Evolutionary conservation across 345 rosid species (phyloP).

Genomic region (Arabidopsis suecica): DNA sequence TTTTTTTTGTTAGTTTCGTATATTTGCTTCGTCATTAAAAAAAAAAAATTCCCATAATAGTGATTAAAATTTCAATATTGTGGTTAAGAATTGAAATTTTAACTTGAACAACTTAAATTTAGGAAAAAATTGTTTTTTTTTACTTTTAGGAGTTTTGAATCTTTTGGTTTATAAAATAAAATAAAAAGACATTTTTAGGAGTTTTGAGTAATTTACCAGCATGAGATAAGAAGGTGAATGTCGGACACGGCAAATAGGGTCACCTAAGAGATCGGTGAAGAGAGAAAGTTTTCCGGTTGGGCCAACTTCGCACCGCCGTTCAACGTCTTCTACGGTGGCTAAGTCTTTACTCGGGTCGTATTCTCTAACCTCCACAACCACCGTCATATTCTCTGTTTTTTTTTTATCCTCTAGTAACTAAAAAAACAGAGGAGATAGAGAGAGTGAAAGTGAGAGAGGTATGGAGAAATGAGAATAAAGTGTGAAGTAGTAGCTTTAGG

Average conservation of each 20-base stretch:
- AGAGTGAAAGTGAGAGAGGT: constrained; percentile 3
- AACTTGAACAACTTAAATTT: not conserved
- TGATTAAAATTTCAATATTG: too few relatives aligned
- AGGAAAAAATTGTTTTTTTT: not conserved
- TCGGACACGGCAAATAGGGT: constrained; percentile 97
- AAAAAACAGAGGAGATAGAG: constrained; percentile 1
- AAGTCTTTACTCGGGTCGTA: constrained; percentile 67
- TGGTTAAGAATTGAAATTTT: not conserved
- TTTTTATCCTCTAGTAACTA: not conserved
- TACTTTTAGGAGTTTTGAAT: not conserved
- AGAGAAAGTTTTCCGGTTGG: constrained; percentile 55
- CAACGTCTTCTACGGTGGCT: constrained; percentile 67
- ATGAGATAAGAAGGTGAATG: constrained; percentile 93
- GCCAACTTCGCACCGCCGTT: constrained; percentile 90
- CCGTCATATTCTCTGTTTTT: constrained; percentile 33
- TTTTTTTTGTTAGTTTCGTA: not conserved
- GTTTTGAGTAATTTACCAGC: constrained; percentile 65
- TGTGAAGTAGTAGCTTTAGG: constrained; percentile 35
- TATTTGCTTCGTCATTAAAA: not conserved
- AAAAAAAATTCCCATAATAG: not conserved
- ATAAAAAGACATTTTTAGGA: too few relatives aligned
- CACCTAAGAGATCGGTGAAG: constrained; percentile 95
- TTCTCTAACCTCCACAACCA: constrained; percentile 66
- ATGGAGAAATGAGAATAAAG: constrained; percentile 9
- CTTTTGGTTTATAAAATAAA: too few relatives aligned